These are phyloP conservation scores for Paracoccidioides lutzii DNA, from an alignment of 2,329 filamentous ascomycete genomes.

Conservation along the genomic window DNA sequence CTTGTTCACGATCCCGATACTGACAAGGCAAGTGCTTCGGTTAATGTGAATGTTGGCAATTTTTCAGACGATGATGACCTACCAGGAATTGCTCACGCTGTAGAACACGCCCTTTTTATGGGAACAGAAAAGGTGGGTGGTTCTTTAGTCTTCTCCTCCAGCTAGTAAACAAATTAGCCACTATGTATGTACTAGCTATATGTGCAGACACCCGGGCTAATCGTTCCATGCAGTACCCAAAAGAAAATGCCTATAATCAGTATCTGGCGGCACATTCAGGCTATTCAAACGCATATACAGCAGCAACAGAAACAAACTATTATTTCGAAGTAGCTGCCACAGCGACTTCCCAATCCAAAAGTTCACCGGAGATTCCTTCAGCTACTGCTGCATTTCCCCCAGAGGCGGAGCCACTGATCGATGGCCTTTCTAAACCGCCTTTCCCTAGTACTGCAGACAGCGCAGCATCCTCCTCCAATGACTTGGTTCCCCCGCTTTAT, in stretches of 20 bases:
- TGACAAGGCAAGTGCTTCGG: constrained; percentile 89
- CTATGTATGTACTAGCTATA: too few species aligned
- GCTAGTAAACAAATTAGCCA: background rate
- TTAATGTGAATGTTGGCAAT: constrained; percentile 92
- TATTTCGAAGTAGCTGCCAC: constrained; percentile 91
- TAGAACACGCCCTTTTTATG: constrained; percentile 97
- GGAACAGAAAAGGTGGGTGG: constrained; percentile 71
- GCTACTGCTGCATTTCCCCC: constrained; percentile 5
- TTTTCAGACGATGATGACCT: constrained; percentile 86
- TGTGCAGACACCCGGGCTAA: background rate
- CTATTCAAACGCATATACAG: constrained; percentile 89
- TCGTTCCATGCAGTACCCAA: constrained; percentile 51
- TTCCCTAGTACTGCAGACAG: constrained; percentile 12
- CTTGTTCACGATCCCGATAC: constrained; percentile 89
- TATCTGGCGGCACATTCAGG: constrained; percentile 86
- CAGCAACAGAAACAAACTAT: constrained; percentile 88
- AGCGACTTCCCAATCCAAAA: constrained; percentile 28
- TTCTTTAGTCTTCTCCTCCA: background rate
- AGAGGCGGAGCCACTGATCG: constrained; percentile 5
- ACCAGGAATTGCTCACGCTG: constrained; percentile 89
- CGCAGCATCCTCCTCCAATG: constrained; percentile 14
- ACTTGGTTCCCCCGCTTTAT: constrained; percentile 48
- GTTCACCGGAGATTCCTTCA: background rate
- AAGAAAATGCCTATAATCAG: constrained; percentile 89
- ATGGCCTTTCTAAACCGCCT: constrained; percentile 8